Evolutionary conservation across 352 stramenopile species (phyloP).

Genomic region (Phytophthora sojae): DNA sequence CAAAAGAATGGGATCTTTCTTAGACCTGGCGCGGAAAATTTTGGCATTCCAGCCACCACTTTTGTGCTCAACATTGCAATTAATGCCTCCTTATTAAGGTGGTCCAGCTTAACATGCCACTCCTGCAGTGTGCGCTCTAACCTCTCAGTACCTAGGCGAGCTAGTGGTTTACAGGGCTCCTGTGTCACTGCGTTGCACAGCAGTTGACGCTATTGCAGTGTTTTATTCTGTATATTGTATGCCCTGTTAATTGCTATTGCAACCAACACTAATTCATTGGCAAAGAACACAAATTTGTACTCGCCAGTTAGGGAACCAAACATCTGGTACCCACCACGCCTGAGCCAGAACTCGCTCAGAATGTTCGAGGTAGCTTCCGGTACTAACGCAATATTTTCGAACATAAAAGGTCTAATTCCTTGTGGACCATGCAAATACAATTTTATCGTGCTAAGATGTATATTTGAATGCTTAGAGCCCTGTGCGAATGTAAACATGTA

Average conservation of each 20-base stretch:
- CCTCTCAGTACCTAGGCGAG: neutral
- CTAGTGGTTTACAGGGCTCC: neutral
- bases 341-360: no score
- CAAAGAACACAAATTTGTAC: no score
- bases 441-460: neutral
- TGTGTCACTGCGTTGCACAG: neutral
- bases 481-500: conserved; percentile 2
- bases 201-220: neutral
- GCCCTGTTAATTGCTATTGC: neutral
- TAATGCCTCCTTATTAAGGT: neutral
- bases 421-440: no score
- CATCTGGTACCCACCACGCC: no score
- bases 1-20: no score
- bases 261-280: neutral
- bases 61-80: no score
- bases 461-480: conserved; percentile 1
- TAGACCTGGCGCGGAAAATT: no score
- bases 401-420: no score
- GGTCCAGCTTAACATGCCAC: neutral
- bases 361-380: no score
- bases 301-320: no score
- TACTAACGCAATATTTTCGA: no score
- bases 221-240: neutral
- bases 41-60: no score
- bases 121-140: neutral